A percentile compares a stretch with the other conserved stretches of the same genome.
These are phyloP conservation scores for Golubevia sp. DNA, from an alignment of 1,284 basidiomycete genomes.

Conservation along the genomic window DNA sequence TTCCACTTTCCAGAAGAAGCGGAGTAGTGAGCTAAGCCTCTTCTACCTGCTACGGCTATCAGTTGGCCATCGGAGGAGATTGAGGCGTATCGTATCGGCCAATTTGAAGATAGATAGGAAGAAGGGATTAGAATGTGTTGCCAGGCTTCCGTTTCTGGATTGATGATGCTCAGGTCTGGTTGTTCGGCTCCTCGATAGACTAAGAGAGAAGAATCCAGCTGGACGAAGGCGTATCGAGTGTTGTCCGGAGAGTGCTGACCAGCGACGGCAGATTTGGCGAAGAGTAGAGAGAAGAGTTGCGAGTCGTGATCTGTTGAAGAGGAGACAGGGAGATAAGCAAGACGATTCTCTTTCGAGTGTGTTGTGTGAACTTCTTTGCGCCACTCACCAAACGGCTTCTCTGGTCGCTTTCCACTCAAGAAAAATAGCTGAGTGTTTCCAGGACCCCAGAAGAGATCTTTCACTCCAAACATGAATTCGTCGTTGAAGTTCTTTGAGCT, in stretches of 20 bases:
- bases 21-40: conserved; percentile 92
- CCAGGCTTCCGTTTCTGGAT: conserved; percentile 98
- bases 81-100: conserved; percentile 92
- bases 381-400: neutral
- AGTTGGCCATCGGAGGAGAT: conserved; percentile 88
- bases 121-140: conserved; percentile 92
- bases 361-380: conserved; percentile 6
- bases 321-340: neutral
- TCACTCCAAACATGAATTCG: conserved; percentile 79
- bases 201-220: conserved; percentile 89
- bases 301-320: conserved; percentile 31
- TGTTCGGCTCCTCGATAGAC: conserved; percentile 97
- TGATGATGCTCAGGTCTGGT: conserved; percentile 96
- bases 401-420: conserved; percentile 1
- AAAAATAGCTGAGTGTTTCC: conserved; percentile 44
- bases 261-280: conserved; percentile 91
- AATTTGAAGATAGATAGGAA: conserved; percentile 83
- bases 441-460: conserved; percentile 53
- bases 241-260: conserved; percentile 91
- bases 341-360: conserved; percentile 24
- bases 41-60: conserved; percentile 87
- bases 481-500: conserved; percentile 67
- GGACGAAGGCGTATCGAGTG: conserved; percentile 89
- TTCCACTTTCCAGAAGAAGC: conserved; percentile 95
- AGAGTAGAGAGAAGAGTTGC: conserved; percentile 83